Conservation (phyloP, 169 alveolate species). For the Cryptosporidium parvum region DNA sequence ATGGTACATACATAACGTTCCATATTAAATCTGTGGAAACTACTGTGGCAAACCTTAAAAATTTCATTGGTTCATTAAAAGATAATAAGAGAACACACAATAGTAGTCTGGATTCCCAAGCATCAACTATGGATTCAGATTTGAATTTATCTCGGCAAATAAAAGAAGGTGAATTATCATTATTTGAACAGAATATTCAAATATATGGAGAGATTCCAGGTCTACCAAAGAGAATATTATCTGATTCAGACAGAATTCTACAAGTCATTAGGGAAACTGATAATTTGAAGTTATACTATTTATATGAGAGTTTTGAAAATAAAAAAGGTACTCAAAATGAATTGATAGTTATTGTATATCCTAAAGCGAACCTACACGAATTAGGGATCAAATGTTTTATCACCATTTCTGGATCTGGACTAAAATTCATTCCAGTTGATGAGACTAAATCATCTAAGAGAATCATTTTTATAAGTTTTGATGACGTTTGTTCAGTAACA, state of each 20-base stretch:
- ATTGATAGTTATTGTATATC: slow-evolving; percentile 30
- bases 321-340: background rate
- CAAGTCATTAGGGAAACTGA: background rate
- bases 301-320: background rate
- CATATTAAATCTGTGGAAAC: background rate
- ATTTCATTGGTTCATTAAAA: background rate
- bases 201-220: slow-evolving; percentile 31
- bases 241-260: background rate
- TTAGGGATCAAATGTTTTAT: slow-evolving; percentile 13
- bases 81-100: slow-evolving; percentile 7
- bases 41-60: slow-evolving; percentile 14
- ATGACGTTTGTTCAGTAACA: slow-evolving; percentile 18
- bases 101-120: slow-evolving; percentile 33
- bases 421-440: slow-evolving; percentile 2
- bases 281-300: background rate
- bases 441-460: background rate
- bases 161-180: background rate
- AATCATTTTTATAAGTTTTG: slow-evolving; percentile 9
- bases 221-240: slow-evolving; percentile 1
- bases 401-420: background rate
- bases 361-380: slow-evolving; percentile 36
- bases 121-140: slow-evolving; percentile 58
- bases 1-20: slow-evolving; percentile 42
- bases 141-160: background rate
- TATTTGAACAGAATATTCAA: background rate